Evolutionary conservation across 208 protist genomes (phyloP).

Genomic region (Angomonas deanei): DNA sequence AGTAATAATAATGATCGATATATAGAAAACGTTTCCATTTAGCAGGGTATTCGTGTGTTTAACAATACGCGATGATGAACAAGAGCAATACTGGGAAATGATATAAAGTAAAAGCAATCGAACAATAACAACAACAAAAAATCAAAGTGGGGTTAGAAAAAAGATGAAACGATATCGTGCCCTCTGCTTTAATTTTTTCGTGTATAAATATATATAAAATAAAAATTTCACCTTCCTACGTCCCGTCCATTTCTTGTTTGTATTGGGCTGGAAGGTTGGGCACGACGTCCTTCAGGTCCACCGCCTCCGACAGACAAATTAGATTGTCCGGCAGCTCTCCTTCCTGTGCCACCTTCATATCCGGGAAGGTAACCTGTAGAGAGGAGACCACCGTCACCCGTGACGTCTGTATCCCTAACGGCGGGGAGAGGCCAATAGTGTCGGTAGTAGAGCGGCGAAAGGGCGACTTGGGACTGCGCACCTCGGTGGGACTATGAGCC

Average conservation of each 20-base stretch:
- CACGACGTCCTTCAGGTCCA: slow-evolving; percentile 24
- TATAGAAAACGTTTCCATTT: too few species aligned
- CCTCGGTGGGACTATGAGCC: not conserved
- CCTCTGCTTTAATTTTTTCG: not conserved
- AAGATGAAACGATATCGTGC: slow-evolving; percentile 1
- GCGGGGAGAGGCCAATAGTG: not conserved
- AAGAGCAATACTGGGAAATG: slow-evolving; percentile 2
- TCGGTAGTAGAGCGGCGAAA: not conserved
- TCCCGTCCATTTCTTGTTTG: not conserved
- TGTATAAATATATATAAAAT: slow-evolving; percentile 4
- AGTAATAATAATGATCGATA: not conserved
- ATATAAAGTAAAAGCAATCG: not conserved
- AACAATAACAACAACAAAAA: slow-evolving; percentile 3
- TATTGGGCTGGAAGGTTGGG: slow-evolving; percentile 22
- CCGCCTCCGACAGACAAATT: slow-evolving; percentile 23
- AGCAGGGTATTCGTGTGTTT: too few species aligned
- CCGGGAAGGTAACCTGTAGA: slow-evolving; percentile 24
- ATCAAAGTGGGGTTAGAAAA: slow-evolving; percentile 1
- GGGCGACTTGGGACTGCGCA: slow-evolving; percentile 1
- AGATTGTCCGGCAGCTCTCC: slow-evolving; percentile 8
- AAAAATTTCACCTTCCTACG: not conserved
- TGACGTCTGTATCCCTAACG: slow-evolving; percentile 8
- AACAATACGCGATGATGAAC: too few species aligned
- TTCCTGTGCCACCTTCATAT: slow-evolving; percentile 19
- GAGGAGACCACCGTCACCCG: slow-evolving; percentile 13